These are phyloP conservation scores for Xylogone sp. DNA, from an alignment of 2,329 filamentous ascomycete species.

Conservation along the genomic window DNA sequence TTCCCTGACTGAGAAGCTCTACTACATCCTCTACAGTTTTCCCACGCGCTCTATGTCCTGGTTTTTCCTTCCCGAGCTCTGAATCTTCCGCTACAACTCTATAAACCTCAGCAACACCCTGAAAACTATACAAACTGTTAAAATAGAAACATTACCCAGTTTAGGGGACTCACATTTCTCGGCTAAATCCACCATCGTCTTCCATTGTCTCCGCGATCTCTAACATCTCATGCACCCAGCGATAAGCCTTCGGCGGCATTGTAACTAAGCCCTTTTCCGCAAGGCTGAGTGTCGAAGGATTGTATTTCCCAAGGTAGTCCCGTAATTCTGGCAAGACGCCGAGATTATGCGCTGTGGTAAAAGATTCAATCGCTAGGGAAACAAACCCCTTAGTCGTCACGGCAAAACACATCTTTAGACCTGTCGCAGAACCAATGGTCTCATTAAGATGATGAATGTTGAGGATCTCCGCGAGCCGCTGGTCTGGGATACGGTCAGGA, in stretches of 20 bases:
- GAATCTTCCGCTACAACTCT: conserved; percentile 54
- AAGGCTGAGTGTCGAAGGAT: conserved; percentile 25
- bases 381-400: not conserved
- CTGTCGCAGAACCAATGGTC: not conserved
- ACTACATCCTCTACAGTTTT: conserved; percentile 52
- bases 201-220: conserved; percentile 64
- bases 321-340: not conserved
- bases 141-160: too few species aligned
- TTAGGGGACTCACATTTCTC: conserved; percentile 1
- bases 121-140: conserved; percentile 35
- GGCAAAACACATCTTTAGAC: conserved; percentile 2
- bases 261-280: conserved; percentile 48
- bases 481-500: conserved; percentile 37
- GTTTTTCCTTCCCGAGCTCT: conserved; percentile 51
- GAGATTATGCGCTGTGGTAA: not conserved
- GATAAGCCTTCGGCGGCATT: conserved; percentile 69
- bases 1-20: conserved; percentile 37
- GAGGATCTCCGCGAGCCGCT: not conserved
- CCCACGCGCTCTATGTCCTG: conserved; percentile 48
- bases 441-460: not conserved
- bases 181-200: conserved; percentile 48
- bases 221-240: conserved; percentile 72
- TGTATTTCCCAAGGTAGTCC: conserved; percentile 1
- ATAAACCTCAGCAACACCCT: conserved; percentile 53
- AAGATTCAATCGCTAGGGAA: not conserved